Percentiles rank a stretch among this genome's conserved stretches.
Conservation (phyloP, 257 asterid species). For the Coffea eugenioides region DNA sequence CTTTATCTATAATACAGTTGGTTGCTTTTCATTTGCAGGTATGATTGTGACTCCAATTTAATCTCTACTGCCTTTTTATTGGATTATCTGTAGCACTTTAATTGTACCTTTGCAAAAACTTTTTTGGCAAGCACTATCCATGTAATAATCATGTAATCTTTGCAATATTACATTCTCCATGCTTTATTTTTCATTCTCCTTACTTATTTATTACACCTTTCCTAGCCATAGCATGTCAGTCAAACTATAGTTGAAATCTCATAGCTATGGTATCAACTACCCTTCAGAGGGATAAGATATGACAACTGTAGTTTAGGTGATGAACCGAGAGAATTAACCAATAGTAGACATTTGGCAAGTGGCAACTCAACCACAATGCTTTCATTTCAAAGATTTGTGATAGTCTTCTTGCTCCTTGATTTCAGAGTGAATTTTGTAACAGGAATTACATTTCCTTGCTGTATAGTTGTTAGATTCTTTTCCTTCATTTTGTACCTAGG, state of each 20-base stretch:
- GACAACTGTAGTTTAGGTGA: background rate
- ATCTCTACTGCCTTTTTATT: background rate
- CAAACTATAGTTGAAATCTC: background rate
- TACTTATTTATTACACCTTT: background rate
- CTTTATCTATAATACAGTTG: slow-evolving; percentile 76
- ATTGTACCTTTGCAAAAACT: background rate
- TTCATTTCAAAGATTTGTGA: too few relatives aligned
- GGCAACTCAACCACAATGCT: background rate
- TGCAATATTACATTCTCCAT: background rate
- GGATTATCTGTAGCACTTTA: background rate
- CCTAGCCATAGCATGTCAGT: background rate
- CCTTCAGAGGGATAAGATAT: background rate
- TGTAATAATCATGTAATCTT: background rate
- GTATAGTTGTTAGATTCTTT: background rate
- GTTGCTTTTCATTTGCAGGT: slow-evolving; percentile 96
- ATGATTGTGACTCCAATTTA: slow-evolving; percentile 18
- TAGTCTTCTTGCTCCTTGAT: background rate
- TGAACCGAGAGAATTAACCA: too few relatives aligned
- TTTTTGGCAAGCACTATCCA: background rate
- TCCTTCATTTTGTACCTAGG: slow-evolving; percentile 2
- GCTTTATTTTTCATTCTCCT: background rate
- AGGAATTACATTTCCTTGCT: background rate
- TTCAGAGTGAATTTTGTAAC: background rate
- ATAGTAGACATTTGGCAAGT: too few relatives aligned
- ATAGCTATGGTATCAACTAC: background rate